Base-by-base conservation (phyloP, 2,329 filamentous ascomycete species). In the Alternaria rosae region DNA sequence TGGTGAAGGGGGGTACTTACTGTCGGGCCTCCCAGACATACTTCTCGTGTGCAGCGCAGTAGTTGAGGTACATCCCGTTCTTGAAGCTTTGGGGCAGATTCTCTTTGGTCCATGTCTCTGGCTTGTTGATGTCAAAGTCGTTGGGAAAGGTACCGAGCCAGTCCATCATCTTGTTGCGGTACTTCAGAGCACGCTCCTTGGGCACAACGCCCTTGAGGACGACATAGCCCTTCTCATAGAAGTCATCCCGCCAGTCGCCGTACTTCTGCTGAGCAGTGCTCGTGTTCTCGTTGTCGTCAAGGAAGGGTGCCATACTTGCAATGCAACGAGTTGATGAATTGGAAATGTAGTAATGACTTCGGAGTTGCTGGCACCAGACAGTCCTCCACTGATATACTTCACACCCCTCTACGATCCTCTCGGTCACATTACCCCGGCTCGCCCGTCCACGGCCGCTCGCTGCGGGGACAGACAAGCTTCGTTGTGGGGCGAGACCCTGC, bases 1-100 rank as follows among this genome's bases (percentile, higher is more conserved):
- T 50, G 0, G 17, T 10, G 41, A 7, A 35, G 3, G 6, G 11
- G 26, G 15, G 44, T 35, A 66, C 65, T 57, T 43, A 57, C 58
- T 53, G 59, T 45, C 79, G 71, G 4, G 81, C 80, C 41, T 83
- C 82, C 82, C 82, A 84, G 1, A 77, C 75, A 65, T 80, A 78
- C 62, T 81, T 79, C 69, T 84, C 82, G 53, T 84, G 82, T 2
- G 78, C 65, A 1, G 75, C 71, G 9, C 70, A 72, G 54, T 83
- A 83, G 15, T 66, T 69, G 10, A 76, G 71, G 66, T 80, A 82
- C 75, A 81, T 82, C 53, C 81, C 63, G 11, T 62, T 67, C 59
- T 72, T 69, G 58, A 70, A 62, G 30, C 61, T 62, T 30, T 61
- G 54, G 1, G 83, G 83, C 2, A 85, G 73, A 61, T 83, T 76